These are phyloP conservation scores for Sambucus nigra DNA, from an alignment of 129 eudicot species.

Conservation along the genomic window DNA sequence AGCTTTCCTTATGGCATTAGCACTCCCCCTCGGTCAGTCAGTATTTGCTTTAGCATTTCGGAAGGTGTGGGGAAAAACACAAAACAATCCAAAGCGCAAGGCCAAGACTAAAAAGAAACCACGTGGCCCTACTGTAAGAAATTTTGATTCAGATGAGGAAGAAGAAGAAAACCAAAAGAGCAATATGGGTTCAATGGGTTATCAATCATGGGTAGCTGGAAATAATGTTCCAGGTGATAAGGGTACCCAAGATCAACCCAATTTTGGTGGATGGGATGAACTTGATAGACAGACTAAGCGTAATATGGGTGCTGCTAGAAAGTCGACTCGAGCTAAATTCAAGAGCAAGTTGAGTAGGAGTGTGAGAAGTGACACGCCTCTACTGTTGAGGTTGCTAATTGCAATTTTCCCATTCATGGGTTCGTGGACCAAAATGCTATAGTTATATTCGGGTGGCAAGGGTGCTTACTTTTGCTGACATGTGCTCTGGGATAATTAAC, in stretches of 20 bases:
- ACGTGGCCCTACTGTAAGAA: constrained; percentile 17
- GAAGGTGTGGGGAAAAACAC: constrained; percentile 28
- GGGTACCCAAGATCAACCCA: constrained; percentile 13
- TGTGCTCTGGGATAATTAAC: too few relatives aligned
- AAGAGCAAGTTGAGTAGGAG: constrained; percentile 29
- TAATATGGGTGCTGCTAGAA: constrained; percentile 1
- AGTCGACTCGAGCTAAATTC: constrained; percentile 10
- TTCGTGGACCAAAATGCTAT: constrained; percentile 55
- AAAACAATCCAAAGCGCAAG: constrained; percentile 24
- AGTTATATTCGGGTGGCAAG: constrained; percentile 4
- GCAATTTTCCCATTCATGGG: constrained; percentile 75
- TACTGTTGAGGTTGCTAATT: constrained; percentile 55
- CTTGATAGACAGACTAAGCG: constrained; percentile 31
- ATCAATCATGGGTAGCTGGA: constrained; percentile 51
- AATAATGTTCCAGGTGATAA: constrained; percentile 26
- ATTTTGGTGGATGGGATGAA: constrained; percentile 94
- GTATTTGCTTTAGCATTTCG: constrained; percentile 48
- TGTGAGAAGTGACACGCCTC: constrained; percentile 38
- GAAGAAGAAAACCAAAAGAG: constrained; percentile 11
- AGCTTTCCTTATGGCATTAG: constrained; percentile 79
- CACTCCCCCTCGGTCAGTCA: constrained; percentile 60
- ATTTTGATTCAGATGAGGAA: constrained; percentile 22
- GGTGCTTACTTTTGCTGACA: too few relatives aligned
- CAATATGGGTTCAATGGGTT: constrained; percentile 22
- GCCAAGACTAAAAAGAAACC: constrained; percentile 25